phyloP scores from a whole-genome alignment of 2,329 filamentous ascomycete species.

The Aspergillus fijiensis region DNA sequence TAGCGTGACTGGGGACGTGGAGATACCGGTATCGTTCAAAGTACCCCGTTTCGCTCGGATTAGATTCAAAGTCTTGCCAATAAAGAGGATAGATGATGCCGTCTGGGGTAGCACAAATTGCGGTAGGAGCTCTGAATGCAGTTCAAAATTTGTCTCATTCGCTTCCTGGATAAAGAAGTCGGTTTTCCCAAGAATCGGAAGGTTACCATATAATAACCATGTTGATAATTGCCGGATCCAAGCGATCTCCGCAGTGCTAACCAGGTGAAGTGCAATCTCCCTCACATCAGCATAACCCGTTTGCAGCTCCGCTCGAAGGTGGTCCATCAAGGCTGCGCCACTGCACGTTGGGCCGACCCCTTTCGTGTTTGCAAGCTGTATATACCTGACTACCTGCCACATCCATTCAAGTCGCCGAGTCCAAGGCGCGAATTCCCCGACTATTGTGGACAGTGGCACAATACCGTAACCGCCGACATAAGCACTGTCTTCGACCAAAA shows the following conservation, averaged over 20 bases:
- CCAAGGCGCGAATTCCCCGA: conserved; percentile 86
- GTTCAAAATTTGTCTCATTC: conserved; percentile 55
- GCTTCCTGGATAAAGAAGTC: conserved; percentile 78
- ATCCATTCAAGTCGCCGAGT: conserved; percentile 82
- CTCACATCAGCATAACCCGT: conserved; percentile 90
- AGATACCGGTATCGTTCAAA: conserved; percentile 32
- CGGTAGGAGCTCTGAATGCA: conserved; percentile 65
- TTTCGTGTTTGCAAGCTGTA: conserved; percentile 51
- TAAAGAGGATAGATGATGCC: conserved; percentile 81
- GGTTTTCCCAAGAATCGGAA: conserved; percentile 72
- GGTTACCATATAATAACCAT: conserved; percentile 85
- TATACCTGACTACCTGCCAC: conserved; percentile 69
- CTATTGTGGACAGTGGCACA: conserved; percentile 81
- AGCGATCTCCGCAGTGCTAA: conserved; percentile 77
- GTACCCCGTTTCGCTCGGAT: conserved; percentile 58
- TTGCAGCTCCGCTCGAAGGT: conserved; percentile 70
- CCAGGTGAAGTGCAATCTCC: conserved; percentile 68
- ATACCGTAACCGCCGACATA: conserved; percentile 91
- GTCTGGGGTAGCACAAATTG: conserved; percentile 74
- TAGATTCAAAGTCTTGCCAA: conserved; percentile 85
- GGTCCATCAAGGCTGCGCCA: conserved; percentile 74
- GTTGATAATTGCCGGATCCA: conserved; percentile 89
- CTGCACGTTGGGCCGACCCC: conserved; percentile 49
- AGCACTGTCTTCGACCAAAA: conserved; percentile 72
- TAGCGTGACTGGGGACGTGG: conserved; percentile 62